Evolutionary conservation across 768 basidiomycete genomes (phyloP).

Genomic region (Podaxis sp.): DNA sequence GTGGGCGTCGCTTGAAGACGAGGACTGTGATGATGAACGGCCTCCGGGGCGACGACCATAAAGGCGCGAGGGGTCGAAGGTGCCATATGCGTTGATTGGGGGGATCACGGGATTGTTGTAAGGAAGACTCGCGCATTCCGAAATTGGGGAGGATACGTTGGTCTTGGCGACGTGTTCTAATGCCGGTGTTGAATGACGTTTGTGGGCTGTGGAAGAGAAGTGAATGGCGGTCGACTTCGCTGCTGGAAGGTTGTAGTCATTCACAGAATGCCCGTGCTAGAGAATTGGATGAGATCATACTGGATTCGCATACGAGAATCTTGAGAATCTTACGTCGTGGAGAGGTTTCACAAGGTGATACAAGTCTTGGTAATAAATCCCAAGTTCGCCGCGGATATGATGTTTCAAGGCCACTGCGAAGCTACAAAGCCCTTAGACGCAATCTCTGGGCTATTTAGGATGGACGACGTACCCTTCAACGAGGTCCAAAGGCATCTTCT

Average conservation of each 20-base stretch:
- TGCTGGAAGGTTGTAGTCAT: not conserved
- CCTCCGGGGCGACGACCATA: constrained; percentile 12
- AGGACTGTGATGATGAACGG: constrained; percentile 20
- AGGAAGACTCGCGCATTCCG: constrained; percentile 1
- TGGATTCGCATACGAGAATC: not conserved
- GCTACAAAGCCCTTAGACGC: constrained; percentile 24
- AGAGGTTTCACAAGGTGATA: constrained; percentile 56
- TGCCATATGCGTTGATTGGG: constrained; percentile 50
- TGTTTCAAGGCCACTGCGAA: constrained; percentile 61
- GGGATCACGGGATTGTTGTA: constrained; percentile 36
- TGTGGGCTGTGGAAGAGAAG: constrained; percentile 21
- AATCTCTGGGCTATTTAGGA: not conserved
- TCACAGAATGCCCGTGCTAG: constrained; percentile 31
- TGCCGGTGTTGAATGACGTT: constrained; percentile 21
- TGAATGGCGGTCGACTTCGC: not conserved
- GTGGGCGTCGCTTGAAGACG: constrained; percentile 27
- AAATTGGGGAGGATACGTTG: constrained; percentile 13
- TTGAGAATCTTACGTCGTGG: constrained; percentile 40
- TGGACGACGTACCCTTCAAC: constrained; percentile 46
- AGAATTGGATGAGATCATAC: not conserved
- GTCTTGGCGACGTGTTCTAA: constrained; percentile 1
- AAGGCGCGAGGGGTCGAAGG: constrained; percentile 33
- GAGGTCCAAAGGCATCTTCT: constrained; percentile 56
- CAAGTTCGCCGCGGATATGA: constrained; percentile 58
- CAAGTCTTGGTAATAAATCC: constrained; percentile 62